These are phyloP conservation scores for Zymoseptoria tritici DNA, from an alignment of 2,329 filamentous ascomycete genomes.

Conservation along the genomic window DNA sequence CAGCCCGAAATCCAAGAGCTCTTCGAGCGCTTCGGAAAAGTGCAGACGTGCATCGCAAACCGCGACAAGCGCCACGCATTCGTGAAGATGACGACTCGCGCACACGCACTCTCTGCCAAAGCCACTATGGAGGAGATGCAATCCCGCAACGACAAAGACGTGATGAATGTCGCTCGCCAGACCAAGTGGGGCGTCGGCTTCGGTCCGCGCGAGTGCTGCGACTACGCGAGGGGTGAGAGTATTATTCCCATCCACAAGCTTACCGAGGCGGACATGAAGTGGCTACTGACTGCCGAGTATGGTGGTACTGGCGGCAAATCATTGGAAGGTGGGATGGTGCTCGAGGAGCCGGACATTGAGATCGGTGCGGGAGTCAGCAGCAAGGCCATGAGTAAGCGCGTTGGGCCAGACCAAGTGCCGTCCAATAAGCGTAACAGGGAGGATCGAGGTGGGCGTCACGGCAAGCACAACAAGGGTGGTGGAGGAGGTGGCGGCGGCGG, in stretches of 20 bases:
- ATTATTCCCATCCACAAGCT: conserved; percentile 87
- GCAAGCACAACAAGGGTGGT: conserved; percentile 23
- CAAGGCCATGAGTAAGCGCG: conserved; percentile 49
- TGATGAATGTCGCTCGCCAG: conserved; percentile 59
- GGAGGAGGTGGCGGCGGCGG: conserved; percentile 24
- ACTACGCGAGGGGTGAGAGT: conserved; percentile 87
- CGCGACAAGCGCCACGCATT: conserved; percentile 97
- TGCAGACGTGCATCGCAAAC: conserved; percentile 97
- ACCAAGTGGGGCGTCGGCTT: conserved; percentile 98
- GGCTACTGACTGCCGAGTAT: conserved; percentile 89
- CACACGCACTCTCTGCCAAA: conserved; percentile 76
- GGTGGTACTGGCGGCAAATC: conserved; percentile 80
- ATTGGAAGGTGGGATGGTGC: conserved; percentile 75
- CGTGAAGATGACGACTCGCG: conserved; percentile 92
- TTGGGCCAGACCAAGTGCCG: conserved; percentile 27
- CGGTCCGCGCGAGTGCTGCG: conserved; percentile 91
- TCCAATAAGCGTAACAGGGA: conserved; percentile 19
- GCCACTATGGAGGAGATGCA: conserved; percentile 91
- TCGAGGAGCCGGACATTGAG: conserved; percentile 97
- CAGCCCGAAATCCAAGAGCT: conserved; percentile 75
- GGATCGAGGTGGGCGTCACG: conserved; percentile 22
- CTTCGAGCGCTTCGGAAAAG: conserved; percentile 74
- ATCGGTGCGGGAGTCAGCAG: conserved; percentile 96
- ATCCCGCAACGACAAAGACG: conserved; percentile 61
- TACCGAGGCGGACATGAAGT: conserved; percentile 93